Conservation (phyloP, 768 basidiomycete species). For the Podaxis sp. region DNA sequence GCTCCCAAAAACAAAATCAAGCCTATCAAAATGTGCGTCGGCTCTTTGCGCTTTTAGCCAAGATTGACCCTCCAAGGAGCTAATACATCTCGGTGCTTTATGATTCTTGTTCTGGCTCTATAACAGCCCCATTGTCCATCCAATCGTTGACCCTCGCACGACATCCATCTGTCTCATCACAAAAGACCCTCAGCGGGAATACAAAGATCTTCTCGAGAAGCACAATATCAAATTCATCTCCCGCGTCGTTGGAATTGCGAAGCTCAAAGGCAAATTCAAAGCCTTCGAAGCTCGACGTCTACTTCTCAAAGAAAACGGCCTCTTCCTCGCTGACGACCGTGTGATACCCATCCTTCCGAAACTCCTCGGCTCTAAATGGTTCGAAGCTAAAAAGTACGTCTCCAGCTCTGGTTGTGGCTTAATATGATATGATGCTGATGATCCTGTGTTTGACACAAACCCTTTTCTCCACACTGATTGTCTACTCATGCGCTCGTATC, state of each 20-base stretch:
- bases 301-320: conserved; percentile 81
- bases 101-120: conserved; percentile 5
- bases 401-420: not conserved
- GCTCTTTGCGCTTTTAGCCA: not conserved
- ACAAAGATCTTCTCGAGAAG: conserved; percentile 85
- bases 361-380: conserved; percentile 86
- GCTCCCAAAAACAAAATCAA: conserved; percentile 71
- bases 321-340: conserved; percentile 93
- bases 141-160: conserved; percentile 78
- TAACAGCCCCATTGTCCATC: conserved; percentile 68
- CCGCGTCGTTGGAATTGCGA: conserved; percentile 84
- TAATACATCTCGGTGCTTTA: conserved; percentile 3
- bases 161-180: conserved; percentile 85
- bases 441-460: not conserved
- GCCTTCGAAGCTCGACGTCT: conserved; percentile 78
- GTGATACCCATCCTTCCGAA: conserved; percentile 84
- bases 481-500: not conserved
- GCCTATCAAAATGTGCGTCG: conserved; percentile 71
- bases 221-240: conserved; percentile 86
- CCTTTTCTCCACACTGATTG: not conserved
- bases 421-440: not conserved
- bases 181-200: conserved; percentile 93
- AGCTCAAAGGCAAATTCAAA: conserved; percentile 93
- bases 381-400: conserved; percentile 91
- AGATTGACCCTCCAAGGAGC: not conserved